Evolutionary conservation across 2,329 filamentous ascomycete genomes (phyloP), one percentile per base, ranked within the genome.

Genomic region (Exophiala sp.): DNA sequence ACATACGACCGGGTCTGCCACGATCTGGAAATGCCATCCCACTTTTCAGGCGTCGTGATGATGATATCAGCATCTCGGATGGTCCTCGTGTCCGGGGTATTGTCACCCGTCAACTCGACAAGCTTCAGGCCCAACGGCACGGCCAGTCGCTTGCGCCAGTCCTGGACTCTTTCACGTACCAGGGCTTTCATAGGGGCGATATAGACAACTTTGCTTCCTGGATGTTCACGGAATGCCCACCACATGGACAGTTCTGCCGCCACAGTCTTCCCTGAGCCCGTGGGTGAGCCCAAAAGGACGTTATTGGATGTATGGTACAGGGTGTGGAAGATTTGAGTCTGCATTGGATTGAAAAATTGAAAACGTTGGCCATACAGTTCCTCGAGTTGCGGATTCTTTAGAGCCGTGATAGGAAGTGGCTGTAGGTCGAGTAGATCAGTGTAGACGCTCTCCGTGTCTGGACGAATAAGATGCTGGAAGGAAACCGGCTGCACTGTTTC

Each of bases 151-250:
- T 79, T 79, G 10, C 86, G 81, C 94, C 93, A 98, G 65, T 98
- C 94, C 63, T 95, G 86, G 21, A 98, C 91, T 69, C 93, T 82
- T 67, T 98, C 93, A 2, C 93, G 87, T 16, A 98, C 93, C 24
- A 98, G 81, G 0, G 94, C 94, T 69, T 98, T 98, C 94, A 98
- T 98, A 0, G 94, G 94, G 1, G 93, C 93, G 64, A 98, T 97
- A 66, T 98, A 98, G 10, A 98, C 93, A 1, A 98, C 90, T 70
- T 98, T 98, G 2, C 89, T 95, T 2, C 90, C 89, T 1, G 93
- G 93, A 43, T 85, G 85, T 65, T 96, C 90, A 11, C 90, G 82
- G 70, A 98, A 97, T 2, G 93, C 91, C 89, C 90, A 96, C 94
- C 94, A 98, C 91, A 98, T 97, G 21, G 94, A 90, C 54, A 98